Percentiles rank a stretch among this genome's conserved stretches.
These are phyloP conservation scores for Rubus idaeus DNA, from an alignment of 306 rosid species.

Conservation along the genomic window DNA sequence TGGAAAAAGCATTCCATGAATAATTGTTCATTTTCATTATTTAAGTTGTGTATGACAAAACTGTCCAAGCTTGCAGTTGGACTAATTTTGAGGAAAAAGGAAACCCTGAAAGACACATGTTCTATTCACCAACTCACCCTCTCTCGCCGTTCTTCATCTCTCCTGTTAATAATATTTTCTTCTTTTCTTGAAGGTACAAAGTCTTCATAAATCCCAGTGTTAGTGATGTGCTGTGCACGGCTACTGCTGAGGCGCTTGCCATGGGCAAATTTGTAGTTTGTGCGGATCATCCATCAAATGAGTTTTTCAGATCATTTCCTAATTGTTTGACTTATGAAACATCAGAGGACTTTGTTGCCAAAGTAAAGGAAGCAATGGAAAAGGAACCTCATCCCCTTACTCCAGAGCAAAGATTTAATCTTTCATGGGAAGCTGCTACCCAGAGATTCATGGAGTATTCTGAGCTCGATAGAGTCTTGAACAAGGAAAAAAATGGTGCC, in stretches of 20 bases:
- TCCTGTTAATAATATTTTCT: constrained; percentile 19
- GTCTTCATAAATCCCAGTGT: constrained; percentile 94
- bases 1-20: neutral
- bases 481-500: constrained; percentile 34
- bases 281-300: constrained; percentile 93
- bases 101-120: neutral
- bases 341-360: constrained; percentile 78
- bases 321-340: constrained; percentile 87
- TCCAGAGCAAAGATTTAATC: constrained; percentile 76
- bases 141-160: neutral
- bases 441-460: constrained; percentile 87
- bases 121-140: neutral
- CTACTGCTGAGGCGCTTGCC: constrained; percentile 98
- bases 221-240: constrained; percentile 94
- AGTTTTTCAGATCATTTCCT: constrained; percentile 88
- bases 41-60: too few species aligned
- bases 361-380: constrained; percentile 87
- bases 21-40: neutral
- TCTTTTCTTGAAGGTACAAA: constrained; percentile 75
- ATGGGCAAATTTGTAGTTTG: constrained; percentile 98
- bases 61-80: neutral
- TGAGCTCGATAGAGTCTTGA: constrained; percentile 64
- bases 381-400: constrained; percentile 85
- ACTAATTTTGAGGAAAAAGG: neutral
- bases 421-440: constrained; percentile 99